These are phyloP conservation scores for Cytospora chrysosperma DNA, from an alignment of 2,329 filamentous ascomycete species.

Conservation along the genomic window DNA sequence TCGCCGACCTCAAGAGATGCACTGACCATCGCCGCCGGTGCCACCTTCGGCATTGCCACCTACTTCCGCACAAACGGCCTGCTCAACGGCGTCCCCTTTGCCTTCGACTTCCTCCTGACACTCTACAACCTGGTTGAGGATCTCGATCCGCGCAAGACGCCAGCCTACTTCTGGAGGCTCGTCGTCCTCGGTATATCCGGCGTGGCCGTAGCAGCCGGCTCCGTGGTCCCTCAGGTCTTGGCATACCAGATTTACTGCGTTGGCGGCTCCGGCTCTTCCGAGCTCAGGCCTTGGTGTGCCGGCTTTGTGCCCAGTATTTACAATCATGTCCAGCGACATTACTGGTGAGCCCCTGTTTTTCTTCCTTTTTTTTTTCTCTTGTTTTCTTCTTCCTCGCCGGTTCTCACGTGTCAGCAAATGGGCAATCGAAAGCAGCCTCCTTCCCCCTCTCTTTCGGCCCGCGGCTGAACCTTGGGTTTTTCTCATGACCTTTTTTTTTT, in stretches of 20 bases:
- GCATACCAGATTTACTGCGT: slow-evolving; percentile 75
- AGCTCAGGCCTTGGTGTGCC: slow-evolving; percentile 70
- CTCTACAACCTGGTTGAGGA: slow-evolving; percentile 40
- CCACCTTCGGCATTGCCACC: slow-evolving; percentile 69
- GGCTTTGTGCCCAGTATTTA: slow-evolving; percentile 81
- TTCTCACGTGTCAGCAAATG: not conserved
- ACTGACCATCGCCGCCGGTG: slow-evolving; percentile 60
- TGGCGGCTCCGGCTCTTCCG: slow-evolving; percentile 27
- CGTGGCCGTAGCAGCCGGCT: slow-evolving; percentile 63
- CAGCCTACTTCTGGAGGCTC: slow-evolving; percentile 51
- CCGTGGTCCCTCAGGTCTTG: slow-evolving; percentile 68
- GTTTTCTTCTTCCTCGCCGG: no score
- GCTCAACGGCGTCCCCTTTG: slow-evolving; percentile 75
- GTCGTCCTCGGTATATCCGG: slow-evolving; percentile 65
- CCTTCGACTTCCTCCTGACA: slow-evolving; percentile 53
- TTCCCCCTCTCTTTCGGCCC: no score
- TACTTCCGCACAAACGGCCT: slow-evolving; percentile 83
- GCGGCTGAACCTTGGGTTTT: no score
- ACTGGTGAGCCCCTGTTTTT: slow-evolving; percentile 65
- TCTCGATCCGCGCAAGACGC: slow-evolving; percentile 34
- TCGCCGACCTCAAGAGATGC: slow-evolving; percentile 41
- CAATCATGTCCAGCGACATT: slow-evolving; percentile 80
- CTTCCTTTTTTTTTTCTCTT: no score
- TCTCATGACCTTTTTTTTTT: not conserved
- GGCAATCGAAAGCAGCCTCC: not conserved